Evolutionary conservation across 148 eudicot species (phyloP), one percentile per base, ranked within the genome.

Genomic region (Polygonum aviculare): DNA sequence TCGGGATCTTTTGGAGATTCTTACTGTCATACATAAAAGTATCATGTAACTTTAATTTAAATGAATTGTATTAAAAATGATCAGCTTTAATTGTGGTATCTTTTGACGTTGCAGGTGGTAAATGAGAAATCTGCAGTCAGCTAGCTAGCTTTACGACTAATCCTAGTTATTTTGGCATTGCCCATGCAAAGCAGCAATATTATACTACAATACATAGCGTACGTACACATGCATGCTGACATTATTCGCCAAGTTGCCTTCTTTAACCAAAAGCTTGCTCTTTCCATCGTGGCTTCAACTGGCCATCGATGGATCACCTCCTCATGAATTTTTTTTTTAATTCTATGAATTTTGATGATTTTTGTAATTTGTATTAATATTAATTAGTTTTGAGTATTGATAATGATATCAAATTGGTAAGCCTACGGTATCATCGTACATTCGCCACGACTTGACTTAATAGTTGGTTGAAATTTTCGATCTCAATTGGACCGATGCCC

Each of bases 211-310:
- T n/a, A 15, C 16, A n/a, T 21, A 9, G n/a, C n/a, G n/a, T n/a
- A 54, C 5, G 9, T 5, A 54, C 59, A 54, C 69, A 12, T 60
- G 69, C 69, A 62, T 12, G 16, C 38, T 62, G 69, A 62, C 33
- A 62, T 62, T 62, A 62, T 62, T 62, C 18, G 18, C 21, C 39
- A 62, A 16, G 18, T n/a, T n/a, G 33, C 12, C 33, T 26, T 26
- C 31, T 62, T 60, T 60, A 4, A 60, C 15, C 35, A 22, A 50
- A 50, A 16, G 54, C n/a, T 50, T 2, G 54, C 15, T 50, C 35
- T 22, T 62, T 62, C 69, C 33, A 12, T 62, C 69, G 69, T 62
- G 69, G 36, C 69, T 62, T 62, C 69, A 62, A 62, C 69, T 62
- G 38, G 38, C 38, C 69, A 54, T 5, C 5, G 16, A 26, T 26